phyloP scores from a whole-genome alignment of 148 eudicot species.

The Talinum fruticosum region DNA sequence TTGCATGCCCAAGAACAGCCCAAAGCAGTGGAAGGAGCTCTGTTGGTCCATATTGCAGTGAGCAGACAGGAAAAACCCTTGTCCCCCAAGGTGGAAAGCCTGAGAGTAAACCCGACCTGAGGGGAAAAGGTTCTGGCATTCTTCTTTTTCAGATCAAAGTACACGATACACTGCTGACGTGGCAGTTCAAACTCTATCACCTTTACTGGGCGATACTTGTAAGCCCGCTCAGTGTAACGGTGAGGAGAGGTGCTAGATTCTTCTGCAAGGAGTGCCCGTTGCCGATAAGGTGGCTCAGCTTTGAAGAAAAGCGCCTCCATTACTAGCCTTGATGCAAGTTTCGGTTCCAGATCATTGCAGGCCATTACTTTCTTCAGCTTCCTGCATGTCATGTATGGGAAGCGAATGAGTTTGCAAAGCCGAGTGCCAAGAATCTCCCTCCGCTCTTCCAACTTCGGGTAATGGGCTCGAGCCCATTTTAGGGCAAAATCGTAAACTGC shows the following conservation, averaged over 20 bases:
- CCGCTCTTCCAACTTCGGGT: slow-evolving; percentile 50
- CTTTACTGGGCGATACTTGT: slow-evolving; percentile 63
- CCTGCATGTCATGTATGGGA: slow-evolving; percentile 64
- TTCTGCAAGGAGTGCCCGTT: slow-evolving; percentile 43
- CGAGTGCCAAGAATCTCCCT: slow-evolving; percentile 45
- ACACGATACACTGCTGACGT: slow-evolving; percentile 60
- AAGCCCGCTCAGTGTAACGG: slow-evolving; percentile 51
- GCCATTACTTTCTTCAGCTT: slow-evolving; percentile 57
- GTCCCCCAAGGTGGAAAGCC: slow-evolving; percentile 66
- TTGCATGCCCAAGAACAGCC: slow-evolving; percentile 81
- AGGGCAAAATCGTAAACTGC: slow-evolving; percentile 61
- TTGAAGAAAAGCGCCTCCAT: slow-evolving; percentile 72
- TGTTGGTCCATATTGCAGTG: slow-evolving; percentile 78
- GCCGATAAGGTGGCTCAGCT: slow-evolving; percentile 60
- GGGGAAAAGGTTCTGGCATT: slow-evolving; percentile 51
- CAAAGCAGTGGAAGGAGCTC: slow-evolving; percentile 59
- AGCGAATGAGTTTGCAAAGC: slow-evolving; percentile 56
- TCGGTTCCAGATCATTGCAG: slow-evolving; percentile 52
- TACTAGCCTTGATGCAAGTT: slow-evolving; percentile 46
- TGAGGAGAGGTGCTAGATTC: slow-evolving; percentile 27
- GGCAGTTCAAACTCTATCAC: slow-evolving; percentile 54
- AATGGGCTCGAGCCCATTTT: slow-evolving; percentile 63
- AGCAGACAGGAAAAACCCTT: slow-evolving; percentile 69
- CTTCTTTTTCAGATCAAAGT: slow-evolving; percentile 64
- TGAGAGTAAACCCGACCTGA: slow-evolving; percentile 65